Conservation (phyloP, 2,329 filamentous ascomycete species). For the Mycosphaerella sp. region DNA sequence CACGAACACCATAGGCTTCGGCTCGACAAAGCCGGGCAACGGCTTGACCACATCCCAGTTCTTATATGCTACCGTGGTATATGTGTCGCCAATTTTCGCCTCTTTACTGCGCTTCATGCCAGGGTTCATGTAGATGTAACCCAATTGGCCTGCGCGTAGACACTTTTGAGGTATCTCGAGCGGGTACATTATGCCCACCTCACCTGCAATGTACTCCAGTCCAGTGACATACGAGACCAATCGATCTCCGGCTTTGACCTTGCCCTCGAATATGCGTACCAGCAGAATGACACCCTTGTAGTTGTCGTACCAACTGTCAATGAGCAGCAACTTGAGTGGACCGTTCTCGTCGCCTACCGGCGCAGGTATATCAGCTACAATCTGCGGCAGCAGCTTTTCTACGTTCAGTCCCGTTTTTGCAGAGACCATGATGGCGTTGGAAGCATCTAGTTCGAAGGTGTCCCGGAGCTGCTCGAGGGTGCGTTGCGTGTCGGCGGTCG, state of each 20-base stretch:
- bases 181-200: slow-evolving; percentile 96
- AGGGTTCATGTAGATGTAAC: slow-evolving; percentile 95
- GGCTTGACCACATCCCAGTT: slow-evolving; percentile 59
- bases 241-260: slow-evolving; percentile 73
- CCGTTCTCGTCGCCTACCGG: slow-evolving; percentile 67
- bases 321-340: slow-evolving; percentile 76
- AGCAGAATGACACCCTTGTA: slow-evolving; percentile 91
- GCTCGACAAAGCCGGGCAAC: slow-evolving; percentile 89
- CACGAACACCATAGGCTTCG: slow-evolving; percentile 98
- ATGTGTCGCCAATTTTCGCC: slow-evolving; percentile 93
- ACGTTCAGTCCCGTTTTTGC: slow-evolving; percentile 94
- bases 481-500: slow-evolving; percentile 77
- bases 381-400: slow-evolving; percentile 70
- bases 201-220: slow-evolving; percentile 84
- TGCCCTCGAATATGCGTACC: slow-evolving; percentile 85
- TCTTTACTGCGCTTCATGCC: slow-evolving; percentile 97
- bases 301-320: slow-evolving; percentile 97
- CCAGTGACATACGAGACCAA: slow-evolving; percentile 85
- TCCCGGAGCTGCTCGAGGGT: slow-evolving; percentile 80
- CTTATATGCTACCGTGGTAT: slow-evolving; percentile 74
- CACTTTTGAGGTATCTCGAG: slow-evolving; percentile 72
- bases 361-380: slow-evolving; percentile 77
- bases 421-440: slow-evolving; percentile 70
- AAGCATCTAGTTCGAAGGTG: slow-evolving; percentile 79
- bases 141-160: slow-evolving; percentile 86